Evolutionary conservation across 257 asterid genomes (phyloP), one percentile per base, ranked within the genome.

Genomic region (Nicotiana sylvestris): DNA sequence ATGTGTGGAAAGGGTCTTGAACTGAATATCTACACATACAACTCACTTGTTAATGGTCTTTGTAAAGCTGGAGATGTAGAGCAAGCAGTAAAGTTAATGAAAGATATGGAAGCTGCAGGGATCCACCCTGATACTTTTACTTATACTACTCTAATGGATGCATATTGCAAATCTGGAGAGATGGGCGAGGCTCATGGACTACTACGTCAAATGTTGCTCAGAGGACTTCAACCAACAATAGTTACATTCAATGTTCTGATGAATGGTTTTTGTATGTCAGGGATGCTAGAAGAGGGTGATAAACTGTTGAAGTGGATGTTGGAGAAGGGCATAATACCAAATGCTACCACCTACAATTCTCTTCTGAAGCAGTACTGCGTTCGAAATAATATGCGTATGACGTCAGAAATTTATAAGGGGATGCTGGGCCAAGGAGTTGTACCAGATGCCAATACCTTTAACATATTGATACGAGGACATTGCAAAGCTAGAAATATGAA

Each of bases 401-500:
- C 98, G 46, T 88, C 90, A 68, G 93, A 86, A 25, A 87, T 91
- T 80, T 93, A 85, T 85, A 86, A 86, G 80, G 91, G 77, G 21
- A 96, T 96, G 98, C 77, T 84, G 68, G 51, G 64, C 82, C 85
- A 84, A 78, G 95, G 96, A 84, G 95, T 92, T 86, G 61, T 65
- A 81, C 95, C 97, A 43, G 85, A 93, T 87, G 93, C 80, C 82
- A 92, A 89, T 82, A 89, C 98, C 27, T 96, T 88, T 74, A 91
- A 90, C 84, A 92, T 94, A 86, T 64, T 96, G 83, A 86, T 94
- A 86, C 90, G 92, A 87, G 99, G 98, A 82, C 99, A 96, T 86
- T 92, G 97, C 86, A 96, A 91, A 84, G 97, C 94, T 66, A 93
- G 99, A 88, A 96, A 96, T 86, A 96, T 96, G 98, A 96, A 94